phyloP scores from a whole-genome alignment of 768 basidiomycete genomes.

The Floccularia luteovirens region DNA sequence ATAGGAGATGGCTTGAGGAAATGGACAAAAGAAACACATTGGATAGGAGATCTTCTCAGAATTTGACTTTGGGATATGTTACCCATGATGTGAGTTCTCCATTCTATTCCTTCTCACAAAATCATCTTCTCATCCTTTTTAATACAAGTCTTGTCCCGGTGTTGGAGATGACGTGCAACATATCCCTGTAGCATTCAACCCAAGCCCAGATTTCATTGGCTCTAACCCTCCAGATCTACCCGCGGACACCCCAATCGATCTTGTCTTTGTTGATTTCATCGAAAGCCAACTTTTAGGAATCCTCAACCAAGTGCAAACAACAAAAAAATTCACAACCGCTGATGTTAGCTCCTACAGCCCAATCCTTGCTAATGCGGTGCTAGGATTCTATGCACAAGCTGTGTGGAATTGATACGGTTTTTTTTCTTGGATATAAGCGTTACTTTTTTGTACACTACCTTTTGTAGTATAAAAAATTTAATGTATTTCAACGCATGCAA shows the following conservation, averaged over 20 bases:
- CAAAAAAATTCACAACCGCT: constrained; percentile 36
- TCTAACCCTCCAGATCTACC: constrained; percentile 45
- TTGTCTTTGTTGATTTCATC: constrained; percentile 74
- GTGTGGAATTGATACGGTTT: constrained; percentile 33
- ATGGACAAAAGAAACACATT: constrained; percentile 36
- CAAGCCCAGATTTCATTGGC: constrained; percentile 48
- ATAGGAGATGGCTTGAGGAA: constrained; percentile 48
- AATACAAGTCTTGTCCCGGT: constrained; percentile 59
- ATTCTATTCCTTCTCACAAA: background rate
- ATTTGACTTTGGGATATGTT: constrained; percentile 69
- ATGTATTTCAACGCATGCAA: too few species aligned
- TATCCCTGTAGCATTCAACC: constrained; percentile 47
- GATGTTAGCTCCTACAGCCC: constrained; percentile 53
- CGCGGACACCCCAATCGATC: constrained; percentile 48
- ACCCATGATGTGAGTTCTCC: constrained; percentile 50
- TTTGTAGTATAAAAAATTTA: too few species aligned
- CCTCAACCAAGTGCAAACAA: constrained; percentile 48
- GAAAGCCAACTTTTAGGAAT: constrained; percentile 37
- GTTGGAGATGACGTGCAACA: constrained; percentile 71
- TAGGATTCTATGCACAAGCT: constrained; percentile 50
- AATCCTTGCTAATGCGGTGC: constrained; percentile 37
- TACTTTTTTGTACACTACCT: too few species aligned
- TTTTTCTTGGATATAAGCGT: too few species aligned
- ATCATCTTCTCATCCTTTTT: background rate
- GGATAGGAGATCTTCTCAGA: constrained; percentile 31